Evolutionary conservation across 2,329 filamentous ascomycete genomes (phyloP), one percentile per base, ranked within the genome.

Genomic region (Aspergillus fructus): DNA sequence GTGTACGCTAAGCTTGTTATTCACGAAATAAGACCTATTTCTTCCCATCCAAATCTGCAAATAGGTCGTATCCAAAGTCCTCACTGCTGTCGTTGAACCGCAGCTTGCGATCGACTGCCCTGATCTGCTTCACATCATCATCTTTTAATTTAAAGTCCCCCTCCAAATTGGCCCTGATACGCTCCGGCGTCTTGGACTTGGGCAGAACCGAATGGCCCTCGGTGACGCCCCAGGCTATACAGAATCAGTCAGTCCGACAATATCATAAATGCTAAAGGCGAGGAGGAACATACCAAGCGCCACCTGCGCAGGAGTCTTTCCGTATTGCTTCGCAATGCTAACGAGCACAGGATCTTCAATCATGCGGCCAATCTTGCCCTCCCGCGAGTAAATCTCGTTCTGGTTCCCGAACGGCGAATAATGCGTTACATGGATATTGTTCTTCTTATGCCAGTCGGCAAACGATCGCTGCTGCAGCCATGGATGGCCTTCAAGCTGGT

Each of bases 11-110:
- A 9, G 4, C 11, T 30, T 3, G 27, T 4, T 30, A 9, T 30
- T 19, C 17, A 19, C 17, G 17, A 19, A 19, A 19, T 4, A 30
- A 40, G 15, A 8, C 13, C 8, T 34, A 48, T 34, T 34, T 19
- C 39, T 51, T 51, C 34, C 84, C 84, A 52, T 87, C 85, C 55
- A 87, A 64, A 68, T 85, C 84, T 1, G 68, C 63, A 62, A 84
- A 88, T 62, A 86, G 85, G 7, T 83, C 74, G 70, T 80, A 84
- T 3, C 83, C 79, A 73, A 87, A 88, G 21, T 72, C 74, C 6
- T 66, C 73, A 43, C 78, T 82, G 4, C 83, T 79, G 67, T 88
- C 84, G 55, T 87, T 88, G 66, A 88, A 87, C 42, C 85, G 75
- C 62, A 85, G 46, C 71, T 86, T 86, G 73, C 81, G 85, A 66